Percentiles rank a stretch among this genome's conserved stretches.
phyloP scores from a whole-genome alignment of 2,329 filamentous ascomycete species.

The Coniochaeta sp. region DNA sequence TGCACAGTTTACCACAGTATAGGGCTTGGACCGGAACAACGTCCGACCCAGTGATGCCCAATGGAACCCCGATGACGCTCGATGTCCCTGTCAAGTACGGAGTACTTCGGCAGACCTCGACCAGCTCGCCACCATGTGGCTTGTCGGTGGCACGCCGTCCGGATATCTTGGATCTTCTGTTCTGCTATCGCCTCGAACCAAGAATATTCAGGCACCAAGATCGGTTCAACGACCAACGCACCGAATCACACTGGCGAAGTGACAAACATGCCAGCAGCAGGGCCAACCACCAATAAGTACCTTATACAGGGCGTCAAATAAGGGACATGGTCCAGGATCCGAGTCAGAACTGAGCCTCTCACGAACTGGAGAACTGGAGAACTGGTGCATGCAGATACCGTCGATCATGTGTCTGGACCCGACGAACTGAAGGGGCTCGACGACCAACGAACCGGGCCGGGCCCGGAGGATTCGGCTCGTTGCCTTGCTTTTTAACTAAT shows the following conservation, averaged over 20 bases:
- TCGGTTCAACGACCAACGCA: neutral
- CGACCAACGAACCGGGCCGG: neutral
- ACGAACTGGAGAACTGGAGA: neutral
- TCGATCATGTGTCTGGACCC: slow-evolving; percentile 13
- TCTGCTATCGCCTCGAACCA: neutral
- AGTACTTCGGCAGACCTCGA: neutral
- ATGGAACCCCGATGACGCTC: neutral
- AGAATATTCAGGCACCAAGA: neutral
- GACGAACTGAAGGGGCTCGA: neutral
- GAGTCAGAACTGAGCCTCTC: neutral
- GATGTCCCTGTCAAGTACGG: neutral
- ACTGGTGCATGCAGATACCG: slow-evolving; percentile 11
- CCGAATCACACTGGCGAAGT: neutral
- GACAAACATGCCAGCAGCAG: neutral
- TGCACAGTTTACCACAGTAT: too few relatives aligned
- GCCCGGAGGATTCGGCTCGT: neutral
- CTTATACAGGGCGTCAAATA: neutral
- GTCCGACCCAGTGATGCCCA: neutral
- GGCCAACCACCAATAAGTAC: neutral
- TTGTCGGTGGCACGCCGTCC: neutral
- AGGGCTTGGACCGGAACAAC: neutral
- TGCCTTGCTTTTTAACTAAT: slow-evolving; percentile 1
- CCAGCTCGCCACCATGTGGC: neutral
- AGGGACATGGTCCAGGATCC: neutral
- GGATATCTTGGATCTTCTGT: neutral